phyloP scores from a whole-genome alignment of 1,284 basidiomycete species.

The Ceratorhiza oryzae-sativae region DNA sequence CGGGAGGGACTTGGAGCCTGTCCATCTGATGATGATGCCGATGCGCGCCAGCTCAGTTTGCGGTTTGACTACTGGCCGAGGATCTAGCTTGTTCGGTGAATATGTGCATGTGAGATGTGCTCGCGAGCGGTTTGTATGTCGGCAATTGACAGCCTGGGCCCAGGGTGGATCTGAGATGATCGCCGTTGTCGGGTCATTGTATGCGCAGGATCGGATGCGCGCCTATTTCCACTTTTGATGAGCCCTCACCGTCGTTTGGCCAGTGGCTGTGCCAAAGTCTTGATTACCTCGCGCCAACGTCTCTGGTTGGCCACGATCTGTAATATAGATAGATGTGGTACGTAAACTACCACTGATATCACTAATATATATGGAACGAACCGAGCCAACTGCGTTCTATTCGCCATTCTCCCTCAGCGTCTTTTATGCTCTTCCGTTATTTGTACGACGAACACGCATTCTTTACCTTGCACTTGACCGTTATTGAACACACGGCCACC shows the following conservation, averaged over 20 bases:
- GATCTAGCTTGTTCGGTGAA: not conserved
- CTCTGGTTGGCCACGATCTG: not conserved
- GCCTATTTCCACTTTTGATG: not conserved
- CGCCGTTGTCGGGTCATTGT: not conserved
- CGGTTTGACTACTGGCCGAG: not conserved
- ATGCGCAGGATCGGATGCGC: slow-evolving; percentile 1
- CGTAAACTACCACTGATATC: not conserved
- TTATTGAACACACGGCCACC: not conserved
- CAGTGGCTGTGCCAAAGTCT: not conserved
- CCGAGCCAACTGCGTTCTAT: not conserved
- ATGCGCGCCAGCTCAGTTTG: not conserved
- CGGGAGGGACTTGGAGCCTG: not conserved
- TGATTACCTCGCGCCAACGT: not conserved
- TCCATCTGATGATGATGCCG: not conserved
- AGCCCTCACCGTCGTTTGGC: not conserved
- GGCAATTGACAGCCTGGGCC: not conserved
- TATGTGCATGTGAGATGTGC: not conserved
- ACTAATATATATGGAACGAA: not conserved
- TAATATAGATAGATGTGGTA: not conserved
- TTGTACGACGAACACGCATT: not conserved
- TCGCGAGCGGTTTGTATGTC: not conserved
- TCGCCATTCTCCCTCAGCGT: not conserved
- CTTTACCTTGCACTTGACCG: not conserved
- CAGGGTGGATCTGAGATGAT: slow-evolving; percentile 1
- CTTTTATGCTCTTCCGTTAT: not conserved